Conservation (phyloP, 2,329 filamentous ascomycete genomes). For the Achaetomium macrosporum region DNA sequence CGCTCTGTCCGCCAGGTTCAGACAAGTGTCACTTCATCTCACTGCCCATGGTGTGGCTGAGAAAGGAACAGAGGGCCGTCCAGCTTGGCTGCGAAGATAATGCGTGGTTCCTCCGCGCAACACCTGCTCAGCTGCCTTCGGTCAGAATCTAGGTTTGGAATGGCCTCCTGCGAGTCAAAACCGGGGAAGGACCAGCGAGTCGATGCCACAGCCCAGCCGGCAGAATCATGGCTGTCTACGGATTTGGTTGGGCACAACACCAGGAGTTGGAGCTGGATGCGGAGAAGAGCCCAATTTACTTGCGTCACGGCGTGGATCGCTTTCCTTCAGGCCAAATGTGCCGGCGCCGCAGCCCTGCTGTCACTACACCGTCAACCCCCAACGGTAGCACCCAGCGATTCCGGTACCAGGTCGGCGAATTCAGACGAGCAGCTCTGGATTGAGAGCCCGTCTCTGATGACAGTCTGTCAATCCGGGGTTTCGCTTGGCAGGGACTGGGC, state of each 20-base stretch:
- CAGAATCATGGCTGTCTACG: neutral
- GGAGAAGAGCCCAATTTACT: slow-evolving; percentile 5
- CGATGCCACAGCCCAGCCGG: neutral
- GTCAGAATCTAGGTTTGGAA: neutral
- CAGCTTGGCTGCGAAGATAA: slow-evolving; percentile 1
- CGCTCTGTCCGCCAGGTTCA: neutral
- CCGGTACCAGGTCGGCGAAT: neutral
- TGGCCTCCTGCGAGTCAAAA: neutral
- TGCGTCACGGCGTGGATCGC: slow-evolving; percentile 2
- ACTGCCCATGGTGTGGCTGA: neutral
- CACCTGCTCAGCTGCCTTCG: neutral
- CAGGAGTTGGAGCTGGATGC: slow-evolving; percentile 3
- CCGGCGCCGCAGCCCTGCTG: neutral
- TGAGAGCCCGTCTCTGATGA: neutral
- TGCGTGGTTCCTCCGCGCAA: neutral
- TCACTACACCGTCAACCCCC: slow-evolving; percentile 2
- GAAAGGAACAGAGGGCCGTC: neutral
- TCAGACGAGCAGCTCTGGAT: neutral
- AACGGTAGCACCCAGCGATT: neutral
- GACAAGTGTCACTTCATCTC: slow-evolving; percentile 7
- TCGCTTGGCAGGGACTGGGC: neutral
- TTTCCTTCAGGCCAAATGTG: slow-evolving; percentile 6
- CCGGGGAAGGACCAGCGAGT: neutral
- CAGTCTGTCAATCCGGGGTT: neutral
- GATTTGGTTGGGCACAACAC: slow-evolving; percentile 11